Conservation (phyloP, 116 monocot genomes). For the Dioscorea cayenensis region DNA sequence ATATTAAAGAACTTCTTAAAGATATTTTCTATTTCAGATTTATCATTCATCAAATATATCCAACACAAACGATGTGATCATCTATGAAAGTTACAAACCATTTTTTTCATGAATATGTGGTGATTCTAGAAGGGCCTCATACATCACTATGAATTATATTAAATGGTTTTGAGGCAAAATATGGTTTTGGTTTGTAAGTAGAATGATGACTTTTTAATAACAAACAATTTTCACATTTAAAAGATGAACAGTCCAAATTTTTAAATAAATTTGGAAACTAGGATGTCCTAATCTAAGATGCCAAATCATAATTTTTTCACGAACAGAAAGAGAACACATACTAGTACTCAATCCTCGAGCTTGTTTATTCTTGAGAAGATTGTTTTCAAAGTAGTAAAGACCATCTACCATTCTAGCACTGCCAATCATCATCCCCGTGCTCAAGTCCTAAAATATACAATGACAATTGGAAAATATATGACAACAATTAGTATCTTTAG, state of each 20-base stretch:
- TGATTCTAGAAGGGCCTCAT: background rate
- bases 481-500: background rate
- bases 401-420: background rate
- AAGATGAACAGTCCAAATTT: background rate
- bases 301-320: background rate
- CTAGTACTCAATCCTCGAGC: background rate
- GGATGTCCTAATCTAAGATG: background rate
- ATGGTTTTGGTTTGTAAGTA: background rate
- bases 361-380: background rate
- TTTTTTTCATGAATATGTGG: background rate
- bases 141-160: background rate
- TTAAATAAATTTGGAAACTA: background rate
- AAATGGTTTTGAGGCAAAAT: background rate
- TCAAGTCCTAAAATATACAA: background rate
- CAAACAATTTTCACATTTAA: background rate
- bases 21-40: background rate
- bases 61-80: background rate
- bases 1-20: background rate
- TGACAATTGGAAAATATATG: background rate
- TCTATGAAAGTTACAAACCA: background rate
- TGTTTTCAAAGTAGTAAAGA: background rate
- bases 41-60: background rate
- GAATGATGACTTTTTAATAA: background rate
- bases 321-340: background rate
- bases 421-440: background rate